Evolutionary conservation across 1,284 basidiomycete species (phyloP).

Genomic region (Baeospora myosura): DNA sequence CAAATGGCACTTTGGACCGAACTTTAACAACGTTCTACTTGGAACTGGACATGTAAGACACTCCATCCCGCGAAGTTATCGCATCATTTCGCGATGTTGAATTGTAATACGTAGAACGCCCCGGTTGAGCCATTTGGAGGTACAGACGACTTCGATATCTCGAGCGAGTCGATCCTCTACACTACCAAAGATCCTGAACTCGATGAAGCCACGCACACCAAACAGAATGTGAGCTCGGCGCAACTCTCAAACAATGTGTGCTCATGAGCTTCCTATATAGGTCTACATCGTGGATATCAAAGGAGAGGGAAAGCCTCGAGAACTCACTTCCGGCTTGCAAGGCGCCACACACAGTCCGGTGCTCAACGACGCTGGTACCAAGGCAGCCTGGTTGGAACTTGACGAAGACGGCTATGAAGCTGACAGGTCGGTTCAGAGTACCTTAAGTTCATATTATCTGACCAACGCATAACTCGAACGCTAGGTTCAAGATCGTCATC

Average conservation of each 20-base stretch:
- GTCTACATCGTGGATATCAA: constrained; percentile 58
- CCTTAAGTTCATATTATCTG: constrained; percentile 5
- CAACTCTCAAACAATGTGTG: neutral
- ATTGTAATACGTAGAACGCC: constrained; percentile 36
- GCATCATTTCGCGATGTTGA: constrained; percentile 3
- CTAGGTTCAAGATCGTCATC: constrained; percentile 68
- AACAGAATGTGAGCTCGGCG: constrained; percentile 53
- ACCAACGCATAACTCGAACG: neutral
- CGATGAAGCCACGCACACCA: constrained; percentile 71
- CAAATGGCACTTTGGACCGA: constrained; percentile 45
- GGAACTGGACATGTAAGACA: constrained; percentile 57
- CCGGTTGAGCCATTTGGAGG: constrained; percentile 83
- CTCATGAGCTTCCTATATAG: constrained; percentile 28
- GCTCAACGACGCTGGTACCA: constrained; percentile 60
- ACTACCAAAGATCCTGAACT: constrained; percentile 77
- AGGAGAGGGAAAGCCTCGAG: constrained; percentile 39
- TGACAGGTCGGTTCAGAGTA: constrained; percentile 43
- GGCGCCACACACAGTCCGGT: constrained; percentile 71
- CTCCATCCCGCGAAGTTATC: constrained; percentile 4
- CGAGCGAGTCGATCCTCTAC: constrained; percentile 64
- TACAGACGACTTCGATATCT: constrained; percentile 71
- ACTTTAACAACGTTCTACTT: constrained; percentile 55
- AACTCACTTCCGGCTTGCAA: constrained; percentile 76
- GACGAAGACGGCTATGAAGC: constrained; percentile 84
- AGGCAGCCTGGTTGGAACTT: constrained; percentile 82